These are phyloP conservation scores for Austropuccinia psidii DNA, from an alignment of 1,284 basidiomycete species.

Conservation along the genomic window DNA sequence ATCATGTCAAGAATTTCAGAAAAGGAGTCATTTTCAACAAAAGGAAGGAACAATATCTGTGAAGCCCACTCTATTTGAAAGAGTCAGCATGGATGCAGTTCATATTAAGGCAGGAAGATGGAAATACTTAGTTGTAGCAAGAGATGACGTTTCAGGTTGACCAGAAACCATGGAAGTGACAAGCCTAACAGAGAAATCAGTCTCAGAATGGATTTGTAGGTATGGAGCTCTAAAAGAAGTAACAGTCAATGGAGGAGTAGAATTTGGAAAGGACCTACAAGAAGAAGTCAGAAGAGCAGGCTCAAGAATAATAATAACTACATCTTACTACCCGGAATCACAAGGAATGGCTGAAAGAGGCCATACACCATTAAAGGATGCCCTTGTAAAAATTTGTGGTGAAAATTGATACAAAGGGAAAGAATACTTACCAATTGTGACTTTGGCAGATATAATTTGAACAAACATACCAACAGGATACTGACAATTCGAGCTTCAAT, in stretches of 20 bases:
- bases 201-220: too few relatives aligned
- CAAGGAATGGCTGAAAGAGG: constrained; percentile 20
- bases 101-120: constrained; percentile 20
- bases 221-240: too few relatives aligned
- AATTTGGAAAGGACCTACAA: too few relatives aligned
- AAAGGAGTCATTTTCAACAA: neutral
- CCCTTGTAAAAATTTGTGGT: neutral
- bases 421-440: too few relatives aligned
- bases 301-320: too few relatives aligned
- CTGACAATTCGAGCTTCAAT: neutral
- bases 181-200: neutral
- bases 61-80: neutral
- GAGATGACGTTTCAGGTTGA: constrained; percentile 35
- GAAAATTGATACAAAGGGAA: neutral
- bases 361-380: neutral
- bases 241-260: too few relatives aligned
- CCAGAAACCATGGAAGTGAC: constrained; percentile 2
- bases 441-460: too few relatives aligned
- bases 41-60: neutral
- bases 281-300: too few relatives aligned
- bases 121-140: constrained; percentile 24
- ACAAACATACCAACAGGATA: too few relatives aligned
- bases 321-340: neutral
- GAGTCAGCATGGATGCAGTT: neutral
- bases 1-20: neutral